phyloP scores from a whole-genome alignment of 2,329 filamentous ascomycete species.

The Talaromyces sp. region DNA sequence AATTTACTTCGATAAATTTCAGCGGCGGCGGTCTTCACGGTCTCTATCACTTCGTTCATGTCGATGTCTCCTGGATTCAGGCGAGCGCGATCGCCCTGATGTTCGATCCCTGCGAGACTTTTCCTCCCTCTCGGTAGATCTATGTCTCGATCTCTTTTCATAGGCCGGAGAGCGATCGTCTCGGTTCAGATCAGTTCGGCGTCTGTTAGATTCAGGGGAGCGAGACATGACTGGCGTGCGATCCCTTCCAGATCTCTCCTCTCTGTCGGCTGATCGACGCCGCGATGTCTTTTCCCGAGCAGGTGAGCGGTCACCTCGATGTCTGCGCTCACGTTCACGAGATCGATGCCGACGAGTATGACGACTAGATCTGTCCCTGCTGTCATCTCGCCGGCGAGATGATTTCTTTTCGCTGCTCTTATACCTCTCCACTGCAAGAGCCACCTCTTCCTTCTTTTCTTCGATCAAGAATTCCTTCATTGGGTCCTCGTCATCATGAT shows the following conservation, averaged over 20 bases:
- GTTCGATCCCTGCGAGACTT: slow-evolving; percentile 32
- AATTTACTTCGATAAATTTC: slow-evolving; percentile 14
- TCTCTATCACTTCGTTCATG: slow-evolving; percentile 21
- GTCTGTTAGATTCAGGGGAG: slow-evolving; percentile 30
- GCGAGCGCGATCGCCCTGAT: slow-evolving; percentile 30
- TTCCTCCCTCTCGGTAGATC: slow-evolving; percentile 31
- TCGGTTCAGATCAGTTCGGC: no score
- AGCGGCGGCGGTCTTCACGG: slow-evolving; percentile 32
- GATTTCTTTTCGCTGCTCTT: slow-evolving; percentile 54
- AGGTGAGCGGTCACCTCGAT: slow-evolving; percentile 28
- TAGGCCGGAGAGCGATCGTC: slow-evolving; percentile 30
- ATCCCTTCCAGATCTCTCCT: slow-evolving; percentile 33
- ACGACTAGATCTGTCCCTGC: slow-evolving; percentile 44
- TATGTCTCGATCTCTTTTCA: slow-evolving; percentile 28
- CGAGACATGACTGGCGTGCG: slow-evolving; percentile 30
- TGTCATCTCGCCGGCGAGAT: slow-evolving; percentile 34
- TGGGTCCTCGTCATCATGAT: slow-evolving; percentile 93
- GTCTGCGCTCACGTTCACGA: slow-evolving; percentile 34
- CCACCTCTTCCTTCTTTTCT: slow-evolving; percentile 88
- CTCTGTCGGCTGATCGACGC: slow-evolving; percentile 29
- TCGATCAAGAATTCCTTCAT: slow-evolving; percentile 92
- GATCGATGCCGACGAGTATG: slow-evolving; percentile 51
- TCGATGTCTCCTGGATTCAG: slow-evolving; percentile 24
- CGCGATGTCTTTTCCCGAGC: slow-evolving; percentile 28
- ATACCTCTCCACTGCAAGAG: slow-evolving; percentile 64